phyloP scores from a whole-genome alignment of 2,329 filamentous ascomycete genomes.

The Colletotrichum acutatum region DNA sequence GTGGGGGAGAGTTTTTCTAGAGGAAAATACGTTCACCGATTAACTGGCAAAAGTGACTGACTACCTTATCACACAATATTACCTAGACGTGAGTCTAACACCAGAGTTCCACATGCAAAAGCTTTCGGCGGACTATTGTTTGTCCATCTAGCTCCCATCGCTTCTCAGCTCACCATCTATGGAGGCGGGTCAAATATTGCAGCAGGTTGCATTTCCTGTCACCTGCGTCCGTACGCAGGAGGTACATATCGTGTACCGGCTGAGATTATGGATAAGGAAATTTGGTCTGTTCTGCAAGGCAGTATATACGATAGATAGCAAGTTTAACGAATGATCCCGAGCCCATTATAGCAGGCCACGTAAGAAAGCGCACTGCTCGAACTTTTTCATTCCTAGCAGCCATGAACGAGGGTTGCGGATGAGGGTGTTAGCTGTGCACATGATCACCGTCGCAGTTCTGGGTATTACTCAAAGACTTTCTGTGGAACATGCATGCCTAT shows the following conservation, averaged over 20 bases:
- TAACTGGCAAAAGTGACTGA: background rate
- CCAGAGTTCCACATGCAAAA: background rate
- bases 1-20: background rate
- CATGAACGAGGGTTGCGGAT: no score
- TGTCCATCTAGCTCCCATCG: background rate
- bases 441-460: background rate
- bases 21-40: background rate
- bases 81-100: background rate
- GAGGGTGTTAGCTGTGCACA: background rate
- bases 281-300: background rate
- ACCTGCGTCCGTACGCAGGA: background rate
- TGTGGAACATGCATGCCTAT: background rate
- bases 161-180: background rate
- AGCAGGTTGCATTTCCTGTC: background rate
- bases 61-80: background rate
- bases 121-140: background rate
- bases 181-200: background rate
- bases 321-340: background rate
- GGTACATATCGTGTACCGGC: background rate
- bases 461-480: background rate
- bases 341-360: no score
- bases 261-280: background rate
- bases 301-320: background rate
- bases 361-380: background rate
- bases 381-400: no score